Percentiles rank a stretch among this genome's conserved stretches.
Conservation (phyloP, 805 yeast genomes). For the Nakazawaea wickerhamii region DNA sequence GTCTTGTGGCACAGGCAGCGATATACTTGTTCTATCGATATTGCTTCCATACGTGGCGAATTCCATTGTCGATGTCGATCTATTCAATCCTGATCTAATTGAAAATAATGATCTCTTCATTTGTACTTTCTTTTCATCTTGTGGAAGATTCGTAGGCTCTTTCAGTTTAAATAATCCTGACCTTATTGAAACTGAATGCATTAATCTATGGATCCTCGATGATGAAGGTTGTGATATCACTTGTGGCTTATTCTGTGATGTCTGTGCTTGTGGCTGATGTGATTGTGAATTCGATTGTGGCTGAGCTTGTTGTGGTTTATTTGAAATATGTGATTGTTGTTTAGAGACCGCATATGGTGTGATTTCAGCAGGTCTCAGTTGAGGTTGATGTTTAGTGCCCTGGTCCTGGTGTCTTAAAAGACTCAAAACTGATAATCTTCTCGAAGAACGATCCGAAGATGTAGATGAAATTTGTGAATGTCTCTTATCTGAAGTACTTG, state of each 20-base stretch:
- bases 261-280: not conserved
- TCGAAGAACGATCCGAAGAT: slow-evolving; percentile 11
- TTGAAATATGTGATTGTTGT: not conserved
- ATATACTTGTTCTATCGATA: slow-evolving; percentile 38
- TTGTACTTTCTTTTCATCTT: slow-evolving; percentile 13
- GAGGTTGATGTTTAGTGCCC: not conserved
- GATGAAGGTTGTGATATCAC: slow-evolving; percentile 7
- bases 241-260: not conserved
- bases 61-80: slow-evolving; percentile 16
- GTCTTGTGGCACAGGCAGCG: slow-evolving; percentile 54
- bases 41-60: not conserved
- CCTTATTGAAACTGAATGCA: slow-evolving; percentile 27
- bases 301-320: not conserved
- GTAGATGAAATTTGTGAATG: slow-evolving; percentile 8
- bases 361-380: not conserved
- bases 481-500: not conserved
- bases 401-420: slow-evolving; percentile 1
- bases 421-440: slow-evolving; percentile 5
- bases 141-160: not conserved
- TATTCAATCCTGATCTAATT: slow-evolving; percentile 16
- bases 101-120: slow-evolving; percentile 26
- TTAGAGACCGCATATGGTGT: not conserved
- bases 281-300: not conserved
- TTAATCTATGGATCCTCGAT: slow-evolving; percentile 15
- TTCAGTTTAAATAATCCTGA: slow-evolving; percentile 19